phyloP scores from a whole-genome alignment of 208 protist species.

The Wallacemonas sp. region DNA sequence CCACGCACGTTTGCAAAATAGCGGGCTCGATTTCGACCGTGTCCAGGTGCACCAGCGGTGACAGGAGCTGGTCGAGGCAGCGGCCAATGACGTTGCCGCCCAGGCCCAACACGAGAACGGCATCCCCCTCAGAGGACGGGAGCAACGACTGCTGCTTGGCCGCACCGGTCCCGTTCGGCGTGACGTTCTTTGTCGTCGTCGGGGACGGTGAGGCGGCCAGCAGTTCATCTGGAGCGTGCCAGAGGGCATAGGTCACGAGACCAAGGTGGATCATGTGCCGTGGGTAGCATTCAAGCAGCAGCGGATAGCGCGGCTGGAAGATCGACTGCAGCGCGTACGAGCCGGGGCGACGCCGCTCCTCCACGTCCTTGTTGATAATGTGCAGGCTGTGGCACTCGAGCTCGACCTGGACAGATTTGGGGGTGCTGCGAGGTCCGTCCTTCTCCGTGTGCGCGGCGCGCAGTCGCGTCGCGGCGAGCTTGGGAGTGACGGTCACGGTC shows the following conservation, averaged over 20 bases:
- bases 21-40: conserved; percentile 81
- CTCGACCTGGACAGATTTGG: too few species aligned
- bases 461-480: background rate
- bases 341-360: conserved; percentile 12
- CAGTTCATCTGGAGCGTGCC: conserved; percentile 21
- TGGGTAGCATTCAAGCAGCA: conserved; percentile 74
- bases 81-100: conserved; percentile 82
- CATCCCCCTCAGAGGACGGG: conserved; percentile 25
- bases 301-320: conserved; percentile 35
- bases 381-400: conserved; percentile 39
- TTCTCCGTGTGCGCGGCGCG: background rate
- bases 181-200: background rate
- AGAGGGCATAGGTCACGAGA: conserved; percentile 49
- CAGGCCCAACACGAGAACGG: conserved; percentile 73
- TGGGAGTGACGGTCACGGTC: conserved; percentile 10
- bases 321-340: conserved; percentile 76
- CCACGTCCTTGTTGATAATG: conserved; percentile 46
- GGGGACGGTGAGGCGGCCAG: background rate
- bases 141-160: conserved; percentile 10
- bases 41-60: conserved; percentile 53
- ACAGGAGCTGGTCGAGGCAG: conserved; percentile 59
- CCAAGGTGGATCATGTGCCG: conserved; percentile 81
- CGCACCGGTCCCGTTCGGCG: background rate
- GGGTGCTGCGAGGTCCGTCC: background rate
- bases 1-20: conserved; percentile 52